Conservation (phyloP, 495 filamentous ascomycete genomes). For the Jackrogersella minutella region DNA sequence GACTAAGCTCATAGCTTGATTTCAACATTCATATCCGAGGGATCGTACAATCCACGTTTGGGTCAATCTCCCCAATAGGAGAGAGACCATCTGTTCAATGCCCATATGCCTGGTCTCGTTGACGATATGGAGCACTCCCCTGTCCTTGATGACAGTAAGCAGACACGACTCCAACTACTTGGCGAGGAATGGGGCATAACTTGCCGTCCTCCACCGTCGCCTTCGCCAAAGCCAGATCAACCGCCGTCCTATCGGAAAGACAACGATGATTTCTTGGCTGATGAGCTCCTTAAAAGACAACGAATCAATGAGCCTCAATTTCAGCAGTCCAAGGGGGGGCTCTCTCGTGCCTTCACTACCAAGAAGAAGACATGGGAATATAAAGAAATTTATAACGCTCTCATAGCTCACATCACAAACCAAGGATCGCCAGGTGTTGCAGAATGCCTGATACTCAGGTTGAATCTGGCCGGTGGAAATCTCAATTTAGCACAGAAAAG, state of each 20-base stretch:
- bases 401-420: slow-evolving; percentile 52
- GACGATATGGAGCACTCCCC: slow-evolving; percentile 32
- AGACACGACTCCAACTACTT: slow-evolving; percentile 48
- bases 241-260: slow-evolving; percentile 46
- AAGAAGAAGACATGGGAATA: slow-evolving; percentile 57
- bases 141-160: slow-evolving; percentile 41
- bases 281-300: slow-evolving; percentile 55
- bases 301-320: slow-evolving; percentile 43
- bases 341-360: slow-evolving; percentile 55
- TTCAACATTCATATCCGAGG: not conserved
- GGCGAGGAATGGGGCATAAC: slow-evolving; percentile 49
- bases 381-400: slow-evolving; percentile 55
- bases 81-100: slow-evolving; percentile 7
- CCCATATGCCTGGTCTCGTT: slow-evolving; percentile 19
- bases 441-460: slow-evolving; percentile 55
- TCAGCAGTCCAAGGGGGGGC: slow-evolving; percentile 45
- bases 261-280: slow-evolving; percentile 52
- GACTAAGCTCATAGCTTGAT: slow-evolving; percentile 11
- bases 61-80: slow-evolving; percentile 2
- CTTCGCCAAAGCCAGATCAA: slow-evolving; percentile 35
- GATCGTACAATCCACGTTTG: slow-evolving; percentile 3
- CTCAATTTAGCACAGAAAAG: slow-evolving; percentile 52
- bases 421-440: slow-evolving; percentile 55
- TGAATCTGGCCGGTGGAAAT: slow-evolving; percentile 52
- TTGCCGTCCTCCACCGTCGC: slow-evolving; percentile 32